These are phyloP conservation scores for Pascua sp. DNA, from an alignment of 1,284 basidiomycete species.

Conservation along the genomic window DNA sequence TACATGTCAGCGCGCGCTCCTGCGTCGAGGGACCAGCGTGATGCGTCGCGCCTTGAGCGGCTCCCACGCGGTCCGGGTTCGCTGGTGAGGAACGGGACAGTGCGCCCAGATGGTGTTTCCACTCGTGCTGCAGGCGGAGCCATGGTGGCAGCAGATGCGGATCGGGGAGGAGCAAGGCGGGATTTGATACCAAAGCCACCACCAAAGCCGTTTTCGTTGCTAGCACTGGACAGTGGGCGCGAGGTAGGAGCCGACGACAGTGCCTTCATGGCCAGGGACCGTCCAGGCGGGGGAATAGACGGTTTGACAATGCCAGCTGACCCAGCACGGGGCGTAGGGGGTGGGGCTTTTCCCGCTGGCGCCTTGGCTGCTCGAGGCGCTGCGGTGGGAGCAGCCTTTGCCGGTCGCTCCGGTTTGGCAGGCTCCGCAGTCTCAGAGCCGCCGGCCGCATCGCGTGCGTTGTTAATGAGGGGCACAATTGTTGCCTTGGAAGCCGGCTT, in stretches of 20 bases:
- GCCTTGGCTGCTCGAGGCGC: constrained; percentile 18
- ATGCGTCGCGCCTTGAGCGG: constrained; percentile 73
- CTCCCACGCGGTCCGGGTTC: constrained; percentile 69
- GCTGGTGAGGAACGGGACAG: constrained; percentile 61
- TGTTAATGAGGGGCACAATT: constrained; percentile 82
- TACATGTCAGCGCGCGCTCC: constrained; percentile 71
- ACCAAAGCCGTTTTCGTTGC: constrained; percentile 18
- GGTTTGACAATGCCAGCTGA: constrained; percentile 1
- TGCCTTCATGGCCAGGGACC: constrained; percentile 46
- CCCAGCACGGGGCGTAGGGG: constrained; percentile 3
- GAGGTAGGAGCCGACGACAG: constrained; percentile 32
- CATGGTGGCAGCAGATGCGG: constrained; percentile 12
- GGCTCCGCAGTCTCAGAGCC: not conserved
- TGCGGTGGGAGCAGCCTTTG: constrained; percentile 11
- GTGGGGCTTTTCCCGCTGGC: constrained; percentile 14
- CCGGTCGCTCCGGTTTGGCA: constrained; percentile 8
- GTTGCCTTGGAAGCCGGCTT: constrained; percentile 88
- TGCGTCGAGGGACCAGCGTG: constrained; percentile 73
- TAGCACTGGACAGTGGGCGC: constrained; percentile 27
- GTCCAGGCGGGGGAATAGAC: constrained; percentile 25
- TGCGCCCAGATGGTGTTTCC: constrained; percentile 16
- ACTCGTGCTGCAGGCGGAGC: constrained; percentile 18
- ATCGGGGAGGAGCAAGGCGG: constrained; percentile 17
- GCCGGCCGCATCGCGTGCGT: constrained; percentile 45
- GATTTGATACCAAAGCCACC: constrained; percentile 23